Conservation (phyloP, 192 early-diverging fungal genomes). For the Rhizophagus clarus region DNA sequence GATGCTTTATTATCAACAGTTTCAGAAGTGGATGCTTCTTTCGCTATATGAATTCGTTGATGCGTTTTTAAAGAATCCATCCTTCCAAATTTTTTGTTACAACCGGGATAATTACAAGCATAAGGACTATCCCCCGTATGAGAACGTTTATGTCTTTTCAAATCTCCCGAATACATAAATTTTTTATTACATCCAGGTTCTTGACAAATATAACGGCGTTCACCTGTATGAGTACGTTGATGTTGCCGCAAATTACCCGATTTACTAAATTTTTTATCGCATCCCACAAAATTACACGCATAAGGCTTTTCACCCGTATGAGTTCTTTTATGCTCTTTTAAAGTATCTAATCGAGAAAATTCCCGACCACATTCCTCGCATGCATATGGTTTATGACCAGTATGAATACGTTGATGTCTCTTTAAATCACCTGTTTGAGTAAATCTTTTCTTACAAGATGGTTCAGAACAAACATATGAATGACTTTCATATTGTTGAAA, state of each 20-base stretch:
- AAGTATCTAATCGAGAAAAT: conserved; percentile 78
- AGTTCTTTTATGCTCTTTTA: conserved; percentile 76
- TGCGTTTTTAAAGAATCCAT: conserved; percentile 78
- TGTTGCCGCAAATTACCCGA: conserved; percentile 79
- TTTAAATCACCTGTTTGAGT: conserved; percentile 62
- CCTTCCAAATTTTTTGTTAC: conserved; percentile 57
- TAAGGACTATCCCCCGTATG: conserved; percentile 46
- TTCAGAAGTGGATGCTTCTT: conserved; percentile 44
- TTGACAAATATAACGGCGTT: conserved; percentile 44
- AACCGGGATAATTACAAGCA: conserved; percentile 29
- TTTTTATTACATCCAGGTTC: conserved; percentile 50
- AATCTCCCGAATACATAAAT: conserved; percentile 50
- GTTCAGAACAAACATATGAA: neutral
- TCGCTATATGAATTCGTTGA: conserved; percentile 57
- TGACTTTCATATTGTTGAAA: neutral
- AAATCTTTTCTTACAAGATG: conserved; percentile 10
- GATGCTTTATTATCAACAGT: conserved; percentile 49
- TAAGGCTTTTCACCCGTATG: conserved; percentile 77
- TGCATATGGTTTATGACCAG: conserved; percentile 69
- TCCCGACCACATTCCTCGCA: conserved; percentile 69
- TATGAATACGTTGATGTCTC: conserved; percentile 77
- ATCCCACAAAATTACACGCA: conserved; percentile 23
- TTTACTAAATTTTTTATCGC: conserved; percentile 54
- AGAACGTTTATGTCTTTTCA: conserved; percentile 51
- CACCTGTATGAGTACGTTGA: conserved; percentile 59